Conservation (phyloP, 2,329 filamentous ascomycete genomes). For the Ascochyta lentis region DNA sequence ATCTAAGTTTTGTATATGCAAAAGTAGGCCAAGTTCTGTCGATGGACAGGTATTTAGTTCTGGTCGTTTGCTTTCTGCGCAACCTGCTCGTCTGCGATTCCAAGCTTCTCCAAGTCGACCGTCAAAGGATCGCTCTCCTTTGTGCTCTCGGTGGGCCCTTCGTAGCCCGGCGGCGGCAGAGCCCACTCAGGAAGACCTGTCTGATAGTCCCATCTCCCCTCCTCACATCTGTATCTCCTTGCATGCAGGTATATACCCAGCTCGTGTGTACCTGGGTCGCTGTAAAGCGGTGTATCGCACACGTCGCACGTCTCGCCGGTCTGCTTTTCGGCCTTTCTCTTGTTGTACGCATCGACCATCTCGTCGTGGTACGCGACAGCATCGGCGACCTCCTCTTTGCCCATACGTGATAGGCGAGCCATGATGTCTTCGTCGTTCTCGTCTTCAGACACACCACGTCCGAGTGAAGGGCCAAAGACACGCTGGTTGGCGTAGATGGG, state of each 20-base stretch:
- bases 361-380: conserved; percentile 93
- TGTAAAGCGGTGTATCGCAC: conserved; percentile 89
- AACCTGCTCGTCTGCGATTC: conserved; percentile 37
- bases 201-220: conserved; percentile 84
- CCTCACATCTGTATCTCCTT: conserved; percentile 82
- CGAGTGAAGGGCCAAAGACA: conserved; percentile 86
- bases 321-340: conserved; percentile 90
- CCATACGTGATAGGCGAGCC: conserved; percentile 83
- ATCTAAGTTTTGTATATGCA: conserved; percentile 4
- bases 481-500: conserved; percentile 95
- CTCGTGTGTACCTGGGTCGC: conserved; percentile 88
- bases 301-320: conserved; percentile 81
- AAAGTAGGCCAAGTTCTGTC: not conserved
- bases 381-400: conserved; percentile 89
- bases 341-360: conserved; percentile 89
- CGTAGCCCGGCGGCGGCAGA: conserved; percentile 74
- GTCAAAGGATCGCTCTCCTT: conserved; percentile 55
- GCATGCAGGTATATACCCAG: conserved; percentile 94
- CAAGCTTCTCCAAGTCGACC: conserved; percentile 53
- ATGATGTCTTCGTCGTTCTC: conserved; percentile 91
- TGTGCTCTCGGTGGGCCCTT: conserved; percentile 73
- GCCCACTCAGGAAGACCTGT: conserved; percentile 88
- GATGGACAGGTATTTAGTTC: not conserved
- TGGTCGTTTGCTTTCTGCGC: not conserved
- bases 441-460: conserved; percentile 68